A percentile compares a stretch with the other conserved stretches of the same genome.
Evolutionary conservation across 352 stramenopile species (phyloP).

Genomic region (Pythium sp.): DNA sequence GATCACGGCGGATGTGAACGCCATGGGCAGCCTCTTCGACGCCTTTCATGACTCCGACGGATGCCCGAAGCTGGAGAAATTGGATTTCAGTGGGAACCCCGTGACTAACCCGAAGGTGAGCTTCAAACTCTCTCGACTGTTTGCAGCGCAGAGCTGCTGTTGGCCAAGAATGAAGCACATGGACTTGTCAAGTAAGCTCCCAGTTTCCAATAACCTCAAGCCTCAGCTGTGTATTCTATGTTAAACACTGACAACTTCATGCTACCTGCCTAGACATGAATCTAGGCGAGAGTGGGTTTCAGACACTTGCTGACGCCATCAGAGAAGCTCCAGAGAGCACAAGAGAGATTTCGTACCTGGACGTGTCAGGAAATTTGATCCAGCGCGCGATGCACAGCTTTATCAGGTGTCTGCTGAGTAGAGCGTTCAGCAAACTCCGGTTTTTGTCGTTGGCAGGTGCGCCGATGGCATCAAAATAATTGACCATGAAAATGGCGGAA

Average conservation of each 20-base stretch:
- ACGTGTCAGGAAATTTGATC: conserved; percentile 35
- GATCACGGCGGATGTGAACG: conserved; percentile 26
- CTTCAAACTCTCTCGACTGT: conserved; percentile 18
- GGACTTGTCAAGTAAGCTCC: conserved; percentile 29
- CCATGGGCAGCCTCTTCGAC: conserved; percentile 23
- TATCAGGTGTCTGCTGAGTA: conserved; percentile 13
- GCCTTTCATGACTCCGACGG: conserved; percentile 14
- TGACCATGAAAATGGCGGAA: background rate
- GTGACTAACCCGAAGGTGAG: conserved; percentile 19
- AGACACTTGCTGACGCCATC: conserved; percentile 19
- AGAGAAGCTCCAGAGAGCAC: conserved; percentile 7
- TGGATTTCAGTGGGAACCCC: conserved; percentile 31
- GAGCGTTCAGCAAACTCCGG: conserved; percentile 20
- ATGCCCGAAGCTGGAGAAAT: conserved; percentile 19
- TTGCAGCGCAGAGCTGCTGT: conserved; percentile 8
- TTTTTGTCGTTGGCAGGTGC: conserved; percentile 29
- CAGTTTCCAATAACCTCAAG: background rate
- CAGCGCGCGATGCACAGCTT: conserved; percentile 28
- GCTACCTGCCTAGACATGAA: conserved; percentile 21
- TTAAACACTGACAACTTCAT: background rate
- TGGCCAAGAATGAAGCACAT: conserved; percentile 24
- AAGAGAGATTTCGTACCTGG: conserved; percentile 22
- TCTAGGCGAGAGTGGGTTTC: conserved; percentile 27
- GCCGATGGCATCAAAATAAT: background rate
- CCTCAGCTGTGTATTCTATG: background rate